Evolutionary conservation across 441 rosid species (phyloP), one percentile per base, ranked within the genome.

Genomic region (Croton setiger): DNA sequence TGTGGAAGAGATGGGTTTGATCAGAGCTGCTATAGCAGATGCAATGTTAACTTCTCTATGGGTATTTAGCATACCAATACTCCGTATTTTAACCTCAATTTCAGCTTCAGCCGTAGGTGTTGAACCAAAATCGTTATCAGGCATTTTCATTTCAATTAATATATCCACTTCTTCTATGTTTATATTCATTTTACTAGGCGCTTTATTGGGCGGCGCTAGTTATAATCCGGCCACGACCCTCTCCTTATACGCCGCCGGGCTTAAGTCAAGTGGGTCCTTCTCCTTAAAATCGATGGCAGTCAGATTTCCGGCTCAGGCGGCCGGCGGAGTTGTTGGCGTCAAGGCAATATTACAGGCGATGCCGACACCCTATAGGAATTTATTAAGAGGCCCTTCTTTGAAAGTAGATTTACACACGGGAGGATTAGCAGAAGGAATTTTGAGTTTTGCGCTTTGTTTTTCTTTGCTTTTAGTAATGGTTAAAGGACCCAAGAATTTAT

Each of bases 291-390:
- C 88, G 69, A 48, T 82, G 67, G 85, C 86, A 6, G 68, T 76
- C 17, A 74, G 89, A 13, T 81, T 88, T 68, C 89, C 94, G 1
- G 88, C 83, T 20, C 80, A 89, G 90, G 91, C 94, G 3, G 41
- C 41, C 1, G 92, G 92, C 5, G 96, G 91, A 12, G 86, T 78
- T 7, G 91, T 75, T 8, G 97, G 98, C 18, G 96, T 87, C 23
- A 48, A 74, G 72, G 87, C 87, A 7, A 84, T 92, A 39, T 72
- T 75, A 78, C 80, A 77, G 76, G 76, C 80, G 61, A 82, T 88
- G 77, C 94, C 96, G 4, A 66, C 47, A 11, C 66, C 79, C 7
- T 84, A 84, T 74, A 86, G 75, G 73, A 49, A 82, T 53, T 71
- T 79, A 84, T 66, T 89, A 23, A 86, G 61, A 21, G 91, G 84